These are phyloP conservation scores for Drechslera avenae DNA, from an alignment of 2,329 filamentous ascomycete species.

Conservation along the genomic window DNA sequence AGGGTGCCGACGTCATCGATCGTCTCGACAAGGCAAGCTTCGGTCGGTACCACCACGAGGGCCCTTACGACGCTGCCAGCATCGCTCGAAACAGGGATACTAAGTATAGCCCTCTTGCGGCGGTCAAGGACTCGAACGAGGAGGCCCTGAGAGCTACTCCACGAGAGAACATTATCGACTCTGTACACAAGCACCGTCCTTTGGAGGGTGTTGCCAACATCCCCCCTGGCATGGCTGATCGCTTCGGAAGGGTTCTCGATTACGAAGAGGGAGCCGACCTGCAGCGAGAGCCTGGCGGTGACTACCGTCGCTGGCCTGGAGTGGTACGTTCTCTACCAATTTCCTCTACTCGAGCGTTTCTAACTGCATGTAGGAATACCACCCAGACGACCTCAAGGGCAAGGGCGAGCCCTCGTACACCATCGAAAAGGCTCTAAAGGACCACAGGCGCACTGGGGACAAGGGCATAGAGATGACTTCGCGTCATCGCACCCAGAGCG, in stretches of 20 bases:
- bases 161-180: slow-evolving; percentile 74
- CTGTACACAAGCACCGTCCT: slow-evolving; percentile 73
- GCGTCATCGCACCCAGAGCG: slow-evolving; percentile 46
- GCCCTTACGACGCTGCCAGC: slow-evolving; percentile 85
- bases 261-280: slow-evolving; percentile 89
- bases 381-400: slow-evolving; percentile 78
- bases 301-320: slow-evolving; percentile 77
- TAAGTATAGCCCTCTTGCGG: slow-evolving; percentile 73
- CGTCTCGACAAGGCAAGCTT: slow-evolving; percentile 70
- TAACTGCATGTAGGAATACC: slow-evolving; percentile 59
- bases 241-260: slow-evolving; percentile 70
- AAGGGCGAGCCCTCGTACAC: slow-evolving; percentile 79
- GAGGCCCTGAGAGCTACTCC: slow-evolving; percentile 84
- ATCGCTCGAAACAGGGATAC: slow-evolving; percentile 71
- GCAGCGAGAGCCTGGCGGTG: slow-evolving; percentile 79
- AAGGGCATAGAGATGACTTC: slow-evolving; percentile 53
- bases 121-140: slow-evolving; percentile 72
- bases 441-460: slow-evolving; percentile 56
- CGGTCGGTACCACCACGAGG: slow-evolving; percentile 81
- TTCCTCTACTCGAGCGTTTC: not conserved
- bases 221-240: slow-evolving; percentile 73
- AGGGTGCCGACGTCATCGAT: slow-evolving; percentile 79
- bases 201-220: slow-evolving; percentile 78
- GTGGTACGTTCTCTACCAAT: slow-evolving; percentile 62
- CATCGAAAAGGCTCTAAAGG: slow-evolving; percentile 70